phyloP scores from a whole-genome alignment of 495 filamentous ascomycete species.

The Tuber aestivum region DNA sequence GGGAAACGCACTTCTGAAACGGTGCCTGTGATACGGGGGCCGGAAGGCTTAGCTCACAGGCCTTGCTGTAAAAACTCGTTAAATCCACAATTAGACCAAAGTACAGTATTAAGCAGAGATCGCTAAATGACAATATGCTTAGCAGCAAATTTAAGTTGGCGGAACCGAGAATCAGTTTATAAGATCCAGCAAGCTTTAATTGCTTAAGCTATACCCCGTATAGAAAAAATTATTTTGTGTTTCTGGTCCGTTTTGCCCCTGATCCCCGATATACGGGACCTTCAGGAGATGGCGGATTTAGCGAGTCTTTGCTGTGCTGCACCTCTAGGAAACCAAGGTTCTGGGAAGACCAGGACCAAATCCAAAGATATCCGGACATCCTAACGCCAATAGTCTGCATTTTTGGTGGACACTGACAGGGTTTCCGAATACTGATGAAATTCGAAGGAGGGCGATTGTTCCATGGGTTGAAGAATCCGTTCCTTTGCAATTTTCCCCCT shows the following conservation, averaged over 20 bases:
- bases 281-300: not conserved
- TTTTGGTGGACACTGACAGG: not conserved
- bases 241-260: not conserved
- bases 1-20: not conserved
- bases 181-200: too few species aligned
- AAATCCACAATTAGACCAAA: too few species aligned
- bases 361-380: not conserved
- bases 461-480: not conserved
- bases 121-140: too few species aligned
- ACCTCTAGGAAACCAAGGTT: not conserved
- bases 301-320: not conserved
- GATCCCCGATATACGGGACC: too few species aligned
- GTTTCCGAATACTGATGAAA: not conserved
- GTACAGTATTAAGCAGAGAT: too few species aligned
- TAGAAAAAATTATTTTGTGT: not conserved
- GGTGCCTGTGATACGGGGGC: not conserved
- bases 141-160: too few species aligned
- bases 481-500: not conserved
- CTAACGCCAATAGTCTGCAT: not conserved
- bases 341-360: not conserved
- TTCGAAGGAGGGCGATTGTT: not conserved
- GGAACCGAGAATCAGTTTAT: too few species aligned
- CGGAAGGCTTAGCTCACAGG: too few species aligned
- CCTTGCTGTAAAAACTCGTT: too few species aligned
- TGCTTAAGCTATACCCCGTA: too few species aligned